phyloP scores from a whole-genome alignment of 1,139 yeast species.

The Yamadazyma buinensis region DNA sequence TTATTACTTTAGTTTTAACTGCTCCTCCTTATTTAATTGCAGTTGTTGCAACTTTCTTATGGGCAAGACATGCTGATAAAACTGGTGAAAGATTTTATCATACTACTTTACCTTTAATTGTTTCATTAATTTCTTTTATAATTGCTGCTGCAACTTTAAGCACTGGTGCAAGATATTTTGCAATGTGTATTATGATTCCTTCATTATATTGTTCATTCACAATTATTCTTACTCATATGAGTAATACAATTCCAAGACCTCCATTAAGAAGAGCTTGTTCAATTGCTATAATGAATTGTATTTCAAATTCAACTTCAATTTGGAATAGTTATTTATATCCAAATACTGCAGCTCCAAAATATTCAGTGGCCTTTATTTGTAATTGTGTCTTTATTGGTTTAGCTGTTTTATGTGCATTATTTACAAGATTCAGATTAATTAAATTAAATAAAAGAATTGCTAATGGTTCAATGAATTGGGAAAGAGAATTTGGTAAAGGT shows the following conservation, averaged over 20 bases:
- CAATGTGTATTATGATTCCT: constrained; percentile 62
- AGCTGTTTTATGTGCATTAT: constrained; percentile 37
- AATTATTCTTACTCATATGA: constrained; percentile 53
- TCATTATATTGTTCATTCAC: constrained; percentile 55
- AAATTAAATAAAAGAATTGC: constrained; percentile 41
- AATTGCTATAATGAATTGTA: constrained; percentile 48
- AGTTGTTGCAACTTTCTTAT: constrained; percentile 47
- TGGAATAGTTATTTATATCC: constrained; percentile 54
- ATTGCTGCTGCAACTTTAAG: constrained; percentile 53
- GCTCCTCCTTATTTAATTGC: constrained; percentile 61
- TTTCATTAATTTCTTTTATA: constrained; percentile 47
- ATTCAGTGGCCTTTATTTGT: constrained; percentile 43
- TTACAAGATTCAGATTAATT: constrained; percentile 36
- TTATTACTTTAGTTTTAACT: constrained; percentile 51
- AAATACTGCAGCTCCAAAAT: constrained; percentile 38
- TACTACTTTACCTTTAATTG: constrained; percentile 39
- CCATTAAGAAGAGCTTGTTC: constrained; percentile 54
- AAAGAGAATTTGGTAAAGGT: constrained; percentile 45
- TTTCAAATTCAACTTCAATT: constrained; percentile 50
- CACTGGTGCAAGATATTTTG: constrained; percentile 56
- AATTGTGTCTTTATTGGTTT: constrained; percentile 44
- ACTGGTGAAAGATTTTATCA: constrained; percentile 57
- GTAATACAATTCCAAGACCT: constrained; percentile 50
- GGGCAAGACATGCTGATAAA: constrained; percentile 57
- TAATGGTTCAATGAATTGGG: constrained; percentile 50